Evolutionary conservation across 148 eudicot genomes (phyloP).

Genomic region (Simmondsia chinensis): DNA sequence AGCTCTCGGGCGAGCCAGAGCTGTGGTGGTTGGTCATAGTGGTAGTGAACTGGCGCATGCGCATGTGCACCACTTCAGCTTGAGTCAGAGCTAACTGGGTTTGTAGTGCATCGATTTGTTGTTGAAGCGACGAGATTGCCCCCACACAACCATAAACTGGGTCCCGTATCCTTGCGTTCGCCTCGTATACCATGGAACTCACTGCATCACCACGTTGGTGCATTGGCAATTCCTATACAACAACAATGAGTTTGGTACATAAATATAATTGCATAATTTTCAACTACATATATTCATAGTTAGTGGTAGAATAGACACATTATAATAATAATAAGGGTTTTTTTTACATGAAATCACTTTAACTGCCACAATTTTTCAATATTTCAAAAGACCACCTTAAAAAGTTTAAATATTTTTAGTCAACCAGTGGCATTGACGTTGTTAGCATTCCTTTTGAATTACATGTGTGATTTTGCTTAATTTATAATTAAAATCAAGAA

Average conservation of each 20-base stretch:
- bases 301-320: too few species aligned
- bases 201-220: constrained; percentile 84
- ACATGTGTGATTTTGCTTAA: too few species aligned
- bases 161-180: constrained; percentile 85
- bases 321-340: too few species aligned
- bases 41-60: constrained; percentile 46
- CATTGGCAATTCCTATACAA: constrained; percentile 68
- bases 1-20: constrained; percentile 34
- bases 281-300: too few species aligned
- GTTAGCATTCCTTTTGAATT: too few species aligned
- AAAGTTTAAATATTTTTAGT: too few species aligned
- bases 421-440: too few species aligned
- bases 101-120: constrained; percentile 61
- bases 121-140: constrained; percentile 77
- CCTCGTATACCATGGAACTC: constrained; percentile 90
- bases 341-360: too few species aligned
- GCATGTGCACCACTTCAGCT: constrained; percentile 66
- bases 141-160: constrained; percentile 95
- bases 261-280: background rate
- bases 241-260: too few species aligned
- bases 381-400: too few species aligned
- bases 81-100: constrained; percentile 70
- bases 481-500: too few species aligned
- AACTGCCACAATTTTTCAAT: too few species aligned
- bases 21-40: constrained; percentile 12